Base-by-base conservation (phyloP, 2,329 filamentous ascomycete genomes). In the Apiospora saccharicola region DNA sequence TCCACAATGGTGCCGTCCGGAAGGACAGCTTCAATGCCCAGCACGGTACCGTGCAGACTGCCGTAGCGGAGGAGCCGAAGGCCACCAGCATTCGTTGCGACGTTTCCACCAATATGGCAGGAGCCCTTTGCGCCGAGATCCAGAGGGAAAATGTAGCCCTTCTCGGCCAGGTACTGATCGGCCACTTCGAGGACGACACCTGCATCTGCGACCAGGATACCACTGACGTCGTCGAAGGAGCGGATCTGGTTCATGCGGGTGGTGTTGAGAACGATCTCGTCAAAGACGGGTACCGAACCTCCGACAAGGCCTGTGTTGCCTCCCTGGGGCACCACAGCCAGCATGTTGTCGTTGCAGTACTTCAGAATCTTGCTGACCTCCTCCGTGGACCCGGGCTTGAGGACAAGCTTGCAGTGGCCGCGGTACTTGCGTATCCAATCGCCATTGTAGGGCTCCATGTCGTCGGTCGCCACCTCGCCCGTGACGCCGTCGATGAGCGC, bases 391-490 rank as follows among this genome's bases (percentile, higher is more conserved):
- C 88, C 90, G 14, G 96, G 96, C 84, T 95, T 97, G 74, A 99
- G 85, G 5, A 98, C 95, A 37, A 99, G 86, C 79, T 92, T 91
- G 74, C 94, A 91, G 83, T 98, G 95, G 43, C 96, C 97, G 74
- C 94, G 92, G 86, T 98, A 99, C 85, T 99, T 99, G 83, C 94
- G 92, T 95, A 99, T 98, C 96, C 97, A 99, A 85, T 99, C 96
- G 80, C 92, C 91, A 83, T 99, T 99, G 88, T 95, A 99, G 10
- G 93, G 90, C 81, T 96, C 94, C 75, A 98, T 88, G 80, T 98
- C 96, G 78, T 94, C 93, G 2, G 87, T 85, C 19, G 91, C 81
- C 43, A 84, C 91, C 82, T 95, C 90, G 76, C 90, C 83, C 4
- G 91, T 94, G 71, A 98, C 88, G 69, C 94, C 94, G 80, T 98